Conservation (phyloP, 176 grass and related monocot species). For the Aegilops sharonensis region DNA sequence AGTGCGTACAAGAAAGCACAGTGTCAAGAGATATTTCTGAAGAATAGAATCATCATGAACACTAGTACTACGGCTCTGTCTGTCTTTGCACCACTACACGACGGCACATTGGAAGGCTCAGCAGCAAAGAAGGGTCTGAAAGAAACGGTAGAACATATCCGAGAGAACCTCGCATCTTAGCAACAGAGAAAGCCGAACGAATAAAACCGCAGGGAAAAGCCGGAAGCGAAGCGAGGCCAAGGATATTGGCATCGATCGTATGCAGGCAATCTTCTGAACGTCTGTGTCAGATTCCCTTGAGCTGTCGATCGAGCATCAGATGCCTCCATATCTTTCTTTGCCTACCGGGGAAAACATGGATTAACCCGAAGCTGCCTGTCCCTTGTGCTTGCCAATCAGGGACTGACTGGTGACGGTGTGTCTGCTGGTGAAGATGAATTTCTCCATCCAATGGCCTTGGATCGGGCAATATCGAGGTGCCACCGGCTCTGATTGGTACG, state of each 20-base stretch:
- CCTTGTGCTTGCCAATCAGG: background rate
- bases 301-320: constrained; percentile 26
- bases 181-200: constrained; percentile 9
- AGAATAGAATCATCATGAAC: background rate
- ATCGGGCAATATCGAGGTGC: too few species aligned
- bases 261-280: constrained; percentile 10
- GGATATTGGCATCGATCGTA: constrained; percentile 20
- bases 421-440: too few species aligned
- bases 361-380: too few species aligned
- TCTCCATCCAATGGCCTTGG: too few species aligned
- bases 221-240: background rate
- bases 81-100: background rate
- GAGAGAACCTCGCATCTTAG: constrained; percentile 7
- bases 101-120: constrained; percentile 36
- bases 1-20: too few species aligned
- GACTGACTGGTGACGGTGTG: background rate
- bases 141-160: background rate
- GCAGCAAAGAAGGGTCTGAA: background rate
- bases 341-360: background rate
- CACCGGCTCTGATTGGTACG: too few species aligned
- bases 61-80: background rate
- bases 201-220: constrained; percentile 8
- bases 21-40: background rate
- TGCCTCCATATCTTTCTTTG: constrained; percentile 19
- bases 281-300: background rate